Conservation (phyloP, 495 filamentous ascomycete species). For the Penicillium paxilli region DNA sequence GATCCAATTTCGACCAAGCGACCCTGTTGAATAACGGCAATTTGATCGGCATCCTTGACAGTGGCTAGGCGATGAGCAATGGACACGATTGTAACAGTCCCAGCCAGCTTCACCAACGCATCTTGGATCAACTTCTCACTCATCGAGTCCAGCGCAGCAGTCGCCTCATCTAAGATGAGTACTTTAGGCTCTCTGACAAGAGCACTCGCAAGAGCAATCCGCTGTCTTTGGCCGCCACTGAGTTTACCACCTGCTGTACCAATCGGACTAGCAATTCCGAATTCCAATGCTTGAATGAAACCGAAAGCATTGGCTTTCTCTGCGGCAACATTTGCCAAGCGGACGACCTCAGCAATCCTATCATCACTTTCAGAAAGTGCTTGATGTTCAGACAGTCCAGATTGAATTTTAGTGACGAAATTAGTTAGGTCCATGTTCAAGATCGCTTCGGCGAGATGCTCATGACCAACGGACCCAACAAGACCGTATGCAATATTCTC, state of each 20-base stretch:
- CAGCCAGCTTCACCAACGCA: not conserved
- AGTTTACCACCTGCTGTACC: slow-evolving; percentile 73
- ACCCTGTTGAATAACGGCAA: not conserved
- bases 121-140: not conserved
- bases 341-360: not conserved
- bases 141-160: not conserved
- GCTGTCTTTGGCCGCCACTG: slow-evolving; percentile 79
- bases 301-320: slow-evolving; percentile 67
- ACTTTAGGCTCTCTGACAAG: slow-evolving; percentile 67
- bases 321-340: not conserved
- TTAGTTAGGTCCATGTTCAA: not conserved
- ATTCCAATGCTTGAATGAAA: not conserved
- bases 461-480: not conserved
- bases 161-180: slow-evolving; percentile 37
- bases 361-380: not conserved
- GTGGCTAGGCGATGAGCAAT: slow-evolving; percentile 1
- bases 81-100: not conserved
- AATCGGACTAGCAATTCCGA: slow-evolving; percentile 29
- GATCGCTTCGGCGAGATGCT: not conserved
- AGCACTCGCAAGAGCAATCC: slow-evolving; percentile 72
- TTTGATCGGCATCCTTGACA: slow-evolving; percentile 1
- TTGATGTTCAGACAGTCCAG: not conserved
- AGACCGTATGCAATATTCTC: not conserved
- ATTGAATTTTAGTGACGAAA: not conserved
- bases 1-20: not conserved